Evolutionary conservation across 1,284 basidiomycete genomes (phyloP), one percentile per base, ranked within the genome.

Genomic region (Rhodotorula sp.): DNA sequence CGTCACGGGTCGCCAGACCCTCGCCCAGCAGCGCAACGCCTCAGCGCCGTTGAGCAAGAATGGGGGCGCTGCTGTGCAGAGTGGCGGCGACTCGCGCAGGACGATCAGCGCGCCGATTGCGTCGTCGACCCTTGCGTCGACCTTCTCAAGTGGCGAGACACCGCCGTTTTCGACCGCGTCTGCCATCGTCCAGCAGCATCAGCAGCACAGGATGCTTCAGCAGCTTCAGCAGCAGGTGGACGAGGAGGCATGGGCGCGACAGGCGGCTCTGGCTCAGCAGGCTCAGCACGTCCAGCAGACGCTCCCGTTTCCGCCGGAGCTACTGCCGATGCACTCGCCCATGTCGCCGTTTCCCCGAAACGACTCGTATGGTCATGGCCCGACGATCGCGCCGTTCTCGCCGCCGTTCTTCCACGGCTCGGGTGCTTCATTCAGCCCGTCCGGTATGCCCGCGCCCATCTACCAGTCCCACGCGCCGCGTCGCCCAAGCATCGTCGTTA

Each of bases 11-110:
- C 71, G 67, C 36, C 50, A 51, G 50, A 5, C 19, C 3, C n/a
- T 64, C 54, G 53, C 50, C 12, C 59, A 60, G 50, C 57, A 58
- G 29, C 67, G 68, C 54, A 61, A 51, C 50, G 46, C 54, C 2
- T 69, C 68, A 1, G 65, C 50, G 15, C 66, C 70, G 0, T 39
- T 62, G 41, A 56, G 2, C 3, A 29, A 27, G 39, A 13, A 2
- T 7, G 19, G 7, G 2, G 15, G 19, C 57, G 9, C 8, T 2
- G 41, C 17, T n/a, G 50, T n/a, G 50, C 50, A n/a, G 50, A 15
- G n/a, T 29, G 9, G 50, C 19, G 44, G 21, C 44, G 9, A 21
- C 44, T n/a, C n/a, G n/a, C n/a, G n/a, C n/a, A n/a, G n/a, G n/a
- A n/a, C n/a, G n/a, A n/a, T 22, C 9, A 48, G 21, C 3, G 46